A percentile compares a stretch with the other conserved stretches of the same genome.
These are phyloP conservation scores for Botrytis pseudocinerea DNA, from an alignment of 2,329 filamentous ascomycete genomes.

Conservation along the genomic window DNA sequence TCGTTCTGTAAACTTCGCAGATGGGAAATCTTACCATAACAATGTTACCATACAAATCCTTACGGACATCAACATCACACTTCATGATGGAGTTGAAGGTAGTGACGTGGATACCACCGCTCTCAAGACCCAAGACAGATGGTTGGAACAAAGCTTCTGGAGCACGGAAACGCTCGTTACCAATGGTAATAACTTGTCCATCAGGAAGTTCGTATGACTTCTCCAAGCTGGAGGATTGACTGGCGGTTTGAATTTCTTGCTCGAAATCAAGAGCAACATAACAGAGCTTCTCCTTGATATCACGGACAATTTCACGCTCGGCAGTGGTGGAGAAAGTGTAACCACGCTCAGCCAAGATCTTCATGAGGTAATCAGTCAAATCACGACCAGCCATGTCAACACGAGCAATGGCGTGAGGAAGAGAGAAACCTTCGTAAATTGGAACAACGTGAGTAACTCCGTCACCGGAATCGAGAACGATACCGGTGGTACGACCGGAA, in stretches of 20 bases:
- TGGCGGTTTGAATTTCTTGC: conserved; percentile 99
- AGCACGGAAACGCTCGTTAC: conserved; percentile 99
- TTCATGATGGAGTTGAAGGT: conserved; percentile 99
- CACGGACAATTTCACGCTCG: conserved; percentile 99
- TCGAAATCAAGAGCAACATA: conserved; percentile 99
- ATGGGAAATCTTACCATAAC: conserved; percentile 80
- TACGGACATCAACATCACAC: conserved; percentile 99
- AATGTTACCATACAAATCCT: conserved; percentile 99
- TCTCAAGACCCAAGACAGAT: conserved; percentile 96
- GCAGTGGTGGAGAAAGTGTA: conserved; percentile 99
- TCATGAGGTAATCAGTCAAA: conserved; percentile 99
- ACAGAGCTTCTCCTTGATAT: conserved; percentile 99
- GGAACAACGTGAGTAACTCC: conserved; percentile 99
- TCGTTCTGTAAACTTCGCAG: neutral
- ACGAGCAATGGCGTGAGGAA: conserved; percentile 99
- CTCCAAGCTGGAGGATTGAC: conserved; percentile 97
- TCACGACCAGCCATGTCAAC: conserved; percentile 99
- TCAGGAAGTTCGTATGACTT: conserved; percentile 99
- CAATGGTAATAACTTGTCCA: conserved; percentile 98
- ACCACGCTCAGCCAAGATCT: conserved; percentile 98
- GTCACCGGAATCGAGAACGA: conserved; percentile 99
- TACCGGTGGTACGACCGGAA: conserved; percentile 99
- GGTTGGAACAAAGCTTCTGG: conserved; percentile 99
- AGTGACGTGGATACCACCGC: conserved; percentile 98
- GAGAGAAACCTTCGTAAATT: conserved; percentile 99